Evolutionary conservation across 306 rosid species (phyloP), one percentile per base, ranked within the genome.

Genomic region (Quillaja saponaria): DNA sequence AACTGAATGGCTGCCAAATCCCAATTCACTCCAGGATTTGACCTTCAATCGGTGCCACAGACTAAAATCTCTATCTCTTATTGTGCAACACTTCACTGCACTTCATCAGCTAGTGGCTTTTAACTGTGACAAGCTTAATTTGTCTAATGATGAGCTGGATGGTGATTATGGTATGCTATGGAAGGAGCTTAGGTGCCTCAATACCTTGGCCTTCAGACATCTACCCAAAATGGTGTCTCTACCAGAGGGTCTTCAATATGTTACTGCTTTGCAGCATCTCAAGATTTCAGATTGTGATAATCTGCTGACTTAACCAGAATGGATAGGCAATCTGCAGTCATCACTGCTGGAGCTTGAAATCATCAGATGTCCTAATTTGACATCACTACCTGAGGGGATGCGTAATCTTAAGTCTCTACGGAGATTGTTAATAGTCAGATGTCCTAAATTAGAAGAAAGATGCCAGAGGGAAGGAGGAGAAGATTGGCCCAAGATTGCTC

Each of bases 401-500:
- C 2, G 7, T 6, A 46, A 58, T 12, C 59, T 49, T 0, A 49
- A 0, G 14, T 61, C 63, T 21, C 21, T 77, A 40, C 47, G 18
- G 48, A 13, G 9, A 8, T 52, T 67, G 18, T 0, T 25, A 55
- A 42, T 71, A 8, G 19, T 8, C 54, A 21, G 13, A 10, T 66
- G 77, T 42, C 1, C n/a, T 3, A 6, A 0, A 2, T 61, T 71
- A 16, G 33, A 61, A 19, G 10, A 11, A 71, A 60, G 66, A 13
- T 71, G 60, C 2, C 3, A 8, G 9, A 53, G 16, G 44, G 39
- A 1, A 47, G 19, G 7, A 6, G 70, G 57, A 31, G 18, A 10
- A 34, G 73, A 60, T 16, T 76, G 73, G 58, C 38, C 11, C 0
- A 71, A 47, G 61, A 53, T 76, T 0, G 21, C 70, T 65, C 41